A percentile compares a stretch with the other conserved stretches of the same genome.
Conservation (phyloP, 352 stramenopile species). For the Saprolegnia diclina region DNA sequence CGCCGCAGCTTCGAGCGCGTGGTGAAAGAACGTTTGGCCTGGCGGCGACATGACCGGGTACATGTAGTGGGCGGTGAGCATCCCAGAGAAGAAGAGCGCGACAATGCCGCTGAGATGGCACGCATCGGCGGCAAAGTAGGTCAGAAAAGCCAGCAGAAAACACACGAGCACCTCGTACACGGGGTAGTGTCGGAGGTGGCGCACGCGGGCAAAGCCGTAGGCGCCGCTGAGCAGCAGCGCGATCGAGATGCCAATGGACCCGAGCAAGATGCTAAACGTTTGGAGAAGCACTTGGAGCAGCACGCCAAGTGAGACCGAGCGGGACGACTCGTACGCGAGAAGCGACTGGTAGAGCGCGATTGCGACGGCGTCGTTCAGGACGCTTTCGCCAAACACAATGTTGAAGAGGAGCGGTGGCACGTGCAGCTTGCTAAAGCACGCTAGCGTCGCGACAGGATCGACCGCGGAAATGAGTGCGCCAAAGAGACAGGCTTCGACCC, state of each 20-base stretch:
- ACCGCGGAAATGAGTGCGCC: slow-evolving; percentile 52
- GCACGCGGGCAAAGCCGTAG: not conserved
- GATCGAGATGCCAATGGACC: slow-evolving; percentile 17
- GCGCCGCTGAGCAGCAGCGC: not conserved
- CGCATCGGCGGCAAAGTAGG: slow-evolving; percentile 19
- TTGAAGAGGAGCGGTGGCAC: slow-evolving; percentile 49
- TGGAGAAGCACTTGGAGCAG: slow-evolving; percentile 7
- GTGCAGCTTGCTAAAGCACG: slow-evolving; percentile 41
- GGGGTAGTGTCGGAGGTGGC: not conserved
- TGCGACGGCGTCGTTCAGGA: slow-evolving; percentile 60
- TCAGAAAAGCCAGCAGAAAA: not conserved
- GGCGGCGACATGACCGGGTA: slow-evolving; percentile 18
- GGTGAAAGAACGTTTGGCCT: slow-evolving; percentile 2
- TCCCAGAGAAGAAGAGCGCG: slow-evolving; percentile 50
- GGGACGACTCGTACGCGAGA: slow-evolving; percentile 31
- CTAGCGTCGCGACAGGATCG: slow-evolving; percentile 57
- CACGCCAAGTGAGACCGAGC: not conserved
- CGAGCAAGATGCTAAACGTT: slow-evolving; percentile 16
- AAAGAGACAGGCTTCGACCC: slow-evolving; percentile 51
- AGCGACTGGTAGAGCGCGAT: slow-evolving; percentile 59
- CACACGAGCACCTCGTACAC: slow-evolving; percentile 17
- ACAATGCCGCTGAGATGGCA: slow-evolving; percentile 47
- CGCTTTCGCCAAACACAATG: slow-evolving; percentile 64
- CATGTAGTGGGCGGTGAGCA: slow-evolving; percentile 22
- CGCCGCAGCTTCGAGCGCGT: slow-evolving; percentile 1